Conservation (phyloP, 345 rosid species). For the Eucalyptus polybractea region DNA sequence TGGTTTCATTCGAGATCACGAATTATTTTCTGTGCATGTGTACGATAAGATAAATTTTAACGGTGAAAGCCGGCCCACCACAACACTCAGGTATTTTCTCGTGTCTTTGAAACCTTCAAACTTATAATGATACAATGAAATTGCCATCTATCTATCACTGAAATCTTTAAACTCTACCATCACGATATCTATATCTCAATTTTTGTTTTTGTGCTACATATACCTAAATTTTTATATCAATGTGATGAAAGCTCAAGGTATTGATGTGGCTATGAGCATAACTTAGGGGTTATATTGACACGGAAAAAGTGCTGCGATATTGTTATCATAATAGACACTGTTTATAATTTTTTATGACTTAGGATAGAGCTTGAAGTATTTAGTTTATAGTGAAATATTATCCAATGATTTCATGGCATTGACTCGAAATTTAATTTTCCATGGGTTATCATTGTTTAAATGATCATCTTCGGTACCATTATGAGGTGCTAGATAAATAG, state of each 20-base stretch:
- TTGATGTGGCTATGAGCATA: neutral
- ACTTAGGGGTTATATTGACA: neutral
- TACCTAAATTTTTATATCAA: neutral
- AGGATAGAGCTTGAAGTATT: neutral
- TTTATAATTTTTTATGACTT: accelerated
- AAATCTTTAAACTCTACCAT: neutral
- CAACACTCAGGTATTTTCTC: neutral
- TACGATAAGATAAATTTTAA: neutral
- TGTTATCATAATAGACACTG: accelerated
- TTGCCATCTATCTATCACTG: neutral
- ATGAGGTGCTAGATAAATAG: neutral
- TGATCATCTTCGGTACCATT: neutral
- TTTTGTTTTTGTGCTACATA: accelerated
- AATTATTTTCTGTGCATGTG: neutral
- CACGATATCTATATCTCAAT: neutral
- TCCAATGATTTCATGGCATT: neutral
- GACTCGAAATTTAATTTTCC: neutral
- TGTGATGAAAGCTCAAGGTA: neutral
- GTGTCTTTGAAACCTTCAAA: neutral
- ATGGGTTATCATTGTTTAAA: neutral
- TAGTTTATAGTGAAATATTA: neutral
- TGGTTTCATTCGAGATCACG: neutral
- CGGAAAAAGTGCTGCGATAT: neutral
- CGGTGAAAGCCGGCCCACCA: too few species aligned
- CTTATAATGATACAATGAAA: neutral